Evolutionary conservation across 2,329 filamentous ascomycete genomes (phyloP).

Genomic region (Pezicula rhizophila): DNA sequence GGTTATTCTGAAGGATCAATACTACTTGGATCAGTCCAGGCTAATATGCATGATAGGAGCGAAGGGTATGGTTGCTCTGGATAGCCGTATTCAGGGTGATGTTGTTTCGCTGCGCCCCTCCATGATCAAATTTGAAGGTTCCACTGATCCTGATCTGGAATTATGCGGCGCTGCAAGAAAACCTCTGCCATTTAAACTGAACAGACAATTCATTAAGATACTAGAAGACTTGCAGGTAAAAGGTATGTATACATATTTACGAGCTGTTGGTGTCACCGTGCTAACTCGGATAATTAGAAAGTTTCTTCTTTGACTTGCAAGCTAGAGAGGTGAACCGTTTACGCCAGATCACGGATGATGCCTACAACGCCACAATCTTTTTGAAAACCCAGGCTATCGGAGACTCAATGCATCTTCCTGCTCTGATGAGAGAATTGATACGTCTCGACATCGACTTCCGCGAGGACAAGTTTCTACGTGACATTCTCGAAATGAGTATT

Average conservation of each 20-base stretch:
- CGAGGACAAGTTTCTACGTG: constrained; percentile 62
- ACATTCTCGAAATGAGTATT: constrained; percentile 62
- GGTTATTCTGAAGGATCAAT: background rate
- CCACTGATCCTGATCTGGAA: constrained; percentile 51
- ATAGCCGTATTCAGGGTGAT: constrained; percentile 51
- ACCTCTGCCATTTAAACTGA: constrained; percentile 65
- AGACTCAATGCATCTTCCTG: constrained; percentile 51
- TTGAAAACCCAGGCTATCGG: constrained; percentile 57
- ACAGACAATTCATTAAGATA: constrained; percentile 79
- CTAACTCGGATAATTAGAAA: constrained; percentile 5
- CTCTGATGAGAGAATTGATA: constrained; percentile 54
- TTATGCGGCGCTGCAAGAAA: constrained; percentile 66
- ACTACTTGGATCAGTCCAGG: background rate
- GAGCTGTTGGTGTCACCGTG: too few relatives aligned
- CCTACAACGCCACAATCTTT: constrained; percentile 60
- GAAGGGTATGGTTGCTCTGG: constrained; percentile 74
- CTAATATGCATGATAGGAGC: constrained; percentile 37
- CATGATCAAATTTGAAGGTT: constrained; percentile 72
- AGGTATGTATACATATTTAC: background rate
- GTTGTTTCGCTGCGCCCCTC: constrained; percentile 59
- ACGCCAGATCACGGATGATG: constrained; percentile 49
- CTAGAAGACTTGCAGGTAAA: constrained; percentile 69
- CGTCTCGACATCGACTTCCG: constrained; percentile 58
- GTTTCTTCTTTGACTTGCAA: constrained; percentile 62
- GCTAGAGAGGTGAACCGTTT: constrained; percentile 54